Evolutionary conservation across 2,329 filamentous ascomycete species (phyloP).

Genomic region (Monosporascus sp.): DNA sequence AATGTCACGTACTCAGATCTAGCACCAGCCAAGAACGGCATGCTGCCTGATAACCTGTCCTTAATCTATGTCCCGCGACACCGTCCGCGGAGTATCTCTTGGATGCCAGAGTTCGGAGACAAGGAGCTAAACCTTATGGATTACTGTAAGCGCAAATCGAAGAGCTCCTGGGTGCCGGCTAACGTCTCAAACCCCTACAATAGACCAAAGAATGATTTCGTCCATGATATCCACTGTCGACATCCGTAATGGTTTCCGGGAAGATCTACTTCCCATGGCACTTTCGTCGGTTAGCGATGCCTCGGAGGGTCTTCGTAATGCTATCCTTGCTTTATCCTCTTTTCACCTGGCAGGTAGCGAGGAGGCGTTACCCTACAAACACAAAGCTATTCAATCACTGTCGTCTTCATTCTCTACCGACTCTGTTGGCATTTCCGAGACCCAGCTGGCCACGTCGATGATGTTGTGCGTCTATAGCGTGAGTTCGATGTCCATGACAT

Average conservation of each 20-base stretch:
- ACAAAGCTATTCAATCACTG: constrained; percentile 33
- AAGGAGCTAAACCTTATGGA: constrained; percentile 23
- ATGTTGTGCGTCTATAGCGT: constrained; percentile 47
- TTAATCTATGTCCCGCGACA: constrained; percentile 20
- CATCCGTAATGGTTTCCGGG: constrained; percentile 40
- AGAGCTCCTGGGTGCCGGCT: not conserved
- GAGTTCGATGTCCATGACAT: constrained; percentile 8
- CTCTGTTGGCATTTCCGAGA: constrained; percentile 25
- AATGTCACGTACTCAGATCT: constrained; percentile 34
- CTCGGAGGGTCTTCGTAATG: constrained; percentile 34
- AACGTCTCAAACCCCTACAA: constrained; percentile 6
- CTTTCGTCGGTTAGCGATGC: constrained; percentile 28
- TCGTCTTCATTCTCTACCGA: constrained; percentile 30
- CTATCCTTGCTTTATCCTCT: constrained; percentile 39
- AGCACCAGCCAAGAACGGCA: constrained; percentile 23
- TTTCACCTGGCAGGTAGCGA: constrained; percentile 34
- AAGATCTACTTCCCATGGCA: constrained; percentile 40
- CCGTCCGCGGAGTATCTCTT: constrained; percentile 20
- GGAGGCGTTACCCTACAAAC: constrained; percentile 36
- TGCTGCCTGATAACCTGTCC: constrained; percentile 19
- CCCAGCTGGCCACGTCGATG: constrained; percentile 41
- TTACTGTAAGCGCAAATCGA: constrained; percentile 22
- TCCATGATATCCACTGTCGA: constrained; percentile 42
- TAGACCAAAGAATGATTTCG: constrained; percentile 35
- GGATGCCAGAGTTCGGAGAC: constrained; percentile 23